Percentiles rank a stretch among this genome's conserved stretches.
These are phyloP conservation scores for Cryptococcus sp. DNA, from an alignment of 1,284 basidiomycete species.

Conservation along the genomic window DNA sequence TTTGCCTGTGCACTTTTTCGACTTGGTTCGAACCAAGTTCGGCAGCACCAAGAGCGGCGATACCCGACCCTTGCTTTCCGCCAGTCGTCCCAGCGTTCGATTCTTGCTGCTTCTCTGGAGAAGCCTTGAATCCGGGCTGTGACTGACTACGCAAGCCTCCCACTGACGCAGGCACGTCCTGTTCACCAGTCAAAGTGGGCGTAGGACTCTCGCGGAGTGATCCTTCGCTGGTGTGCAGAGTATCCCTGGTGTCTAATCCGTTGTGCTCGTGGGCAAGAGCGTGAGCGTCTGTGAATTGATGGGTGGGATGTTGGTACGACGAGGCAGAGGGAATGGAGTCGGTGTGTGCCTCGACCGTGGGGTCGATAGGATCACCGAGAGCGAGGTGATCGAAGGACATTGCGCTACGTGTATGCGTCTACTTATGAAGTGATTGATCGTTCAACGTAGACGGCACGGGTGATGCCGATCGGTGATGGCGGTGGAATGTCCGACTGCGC, in stretches of 20 bases:
- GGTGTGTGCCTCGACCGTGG: neutral
- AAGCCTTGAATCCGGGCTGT: conserved; percentile 18
- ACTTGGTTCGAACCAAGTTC: conserved; percentile 18
- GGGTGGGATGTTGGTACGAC: neutral
- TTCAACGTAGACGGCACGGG: too few species aligned
- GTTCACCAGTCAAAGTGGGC: conserved; percentile 18
- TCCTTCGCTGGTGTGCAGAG: neutral
- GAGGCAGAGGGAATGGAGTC: neutral
- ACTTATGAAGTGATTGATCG: neutral
- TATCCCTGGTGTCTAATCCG: neutral
- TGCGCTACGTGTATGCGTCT: neutral
- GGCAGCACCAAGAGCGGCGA: conserved; percentile 17
- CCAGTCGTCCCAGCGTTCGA: conserved; percentile 20
- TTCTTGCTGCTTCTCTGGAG: conserved; percentile 20
- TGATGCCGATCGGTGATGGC: too few species aligned
- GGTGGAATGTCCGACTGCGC: too few species aligned
- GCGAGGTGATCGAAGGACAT: conserved; percentile 18
- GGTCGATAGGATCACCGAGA: conserved; percentile 14
- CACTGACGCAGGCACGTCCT: conserved; percentile 5
- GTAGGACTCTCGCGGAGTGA: conserved; percentile 21
- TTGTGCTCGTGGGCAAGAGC: conserved; percentile 8
- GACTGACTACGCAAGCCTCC: conserved; percentile 24
- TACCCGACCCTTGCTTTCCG: conserved; percentile 11
- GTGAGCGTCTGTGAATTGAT: neutral
- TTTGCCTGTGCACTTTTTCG: neutral